Base-by-base conservation (phyloP, 495 filamentous ascomycete genomes). In the Penicillium atrosanguineum region DNA sequence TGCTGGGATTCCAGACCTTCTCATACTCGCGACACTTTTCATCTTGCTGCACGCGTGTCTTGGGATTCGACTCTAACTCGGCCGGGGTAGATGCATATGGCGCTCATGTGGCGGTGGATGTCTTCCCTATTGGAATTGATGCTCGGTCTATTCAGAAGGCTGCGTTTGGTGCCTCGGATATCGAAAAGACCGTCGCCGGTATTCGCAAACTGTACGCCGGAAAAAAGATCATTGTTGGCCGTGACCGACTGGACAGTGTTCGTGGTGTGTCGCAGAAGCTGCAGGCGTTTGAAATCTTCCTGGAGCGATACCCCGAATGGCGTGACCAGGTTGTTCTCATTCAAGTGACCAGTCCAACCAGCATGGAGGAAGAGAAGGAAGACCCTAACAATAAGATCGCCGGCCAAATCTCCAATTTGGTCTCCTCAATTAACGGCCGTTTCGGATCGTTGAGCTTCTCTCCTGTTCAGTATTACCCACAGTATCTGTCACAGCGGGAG, bases 161-260 rank as follows among this genome's bases (percentile, higher is more conserved):
- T 21, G 90, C 90, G 0, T 95, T 88, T 67, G 81, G 79, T 1
- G 75, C 84, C 37, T 67, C 81, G 0, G 82, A 79, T 21, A 85
- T 89, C 9, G 82, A 87, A 48, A 80, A 87, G 52, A 86, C 88
- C 57, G 77, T 87, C 39, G 69, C 69, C 18, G 77, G 69, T 0
- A 80, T 97, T 25, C 85, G 81, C 60, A 80, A 84, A 44, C 67
- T 91, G 50, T 95, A 95, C 64, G 79, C 71, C 6, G 90, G 83
- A 46, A 90, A 89, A 69, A 93, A 92, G 67, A 88, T 97, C 63
- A 95, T 97, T 50, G 91, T 96, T 51, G 92, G 92, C n/a, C 83
- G 92, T 59, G 92, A 97, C 67, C 86, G 92, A 2, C 70, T 97
- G 48, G 92, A 97, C 69, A 90, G 86, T 61, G 88, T 94, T 46